Percentiles rank a stretch among this genome's conserved stretches.
phyloP scores from a whole-genome alignment of 2,329 filamentous ascomycete species.

The Kalmusia sp. region DNA sequence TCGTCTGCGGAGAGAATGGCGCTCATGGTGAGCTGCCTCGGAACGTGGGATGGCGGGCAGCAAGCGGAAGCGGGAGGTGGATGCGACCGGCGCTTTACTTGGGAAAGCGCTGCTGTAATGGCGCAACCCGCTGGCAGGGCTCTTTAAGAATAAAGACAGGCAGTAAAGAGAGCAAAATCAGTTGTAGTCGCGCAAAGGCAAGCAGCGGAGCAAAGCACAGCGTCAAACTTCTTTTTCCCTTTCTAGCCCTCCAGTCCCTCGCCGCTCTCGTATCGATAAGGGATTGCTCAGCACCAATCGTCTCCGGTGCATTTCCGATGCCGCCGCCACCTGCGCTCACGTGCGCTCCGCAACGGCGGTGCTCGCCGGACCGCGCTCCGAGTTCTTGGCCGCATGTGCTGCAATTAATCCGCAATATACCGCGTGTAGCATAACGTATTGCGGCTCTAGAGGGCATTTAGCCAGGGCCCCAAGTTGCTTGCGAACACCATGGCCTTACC shows the following conservation, averaged over 20 bases:
- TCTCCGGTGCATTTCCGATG: constrained; percentile 29
- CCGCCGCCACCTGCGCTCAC: constrained; percentile 25
- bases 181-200: constrained; percentile 21
- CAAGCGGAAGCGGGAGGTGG: constrained; percentile 5
- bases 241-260: constrained; percentile 10
- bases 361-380: constrained; percentile 8
- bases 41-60: constrained; percentile 20
- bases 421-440: constrained; percentile 21
- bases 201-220: constrained; percentile 11
- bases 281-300: constrained; percentile 11
- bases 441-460: constrained; percentile 40
- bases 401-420: constrained; percentile 26
- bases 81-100: constrained; percentile 16
- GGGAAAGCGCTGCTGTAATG: neutral
- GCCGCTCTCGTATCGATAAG: constrained; percentile 41
- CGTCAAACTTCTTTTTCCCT: constrained; percentile 15
- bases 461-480: constrained; percentile 22
- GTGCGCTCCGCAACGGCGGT: constrained; percentile 15
- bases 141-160: constrained; percentile 4
- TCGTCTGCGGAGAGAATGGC: constrained; percentile 97
- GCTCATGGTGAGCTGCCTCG: constrained; percentile 69
- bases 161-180: constrained; percentile 20
- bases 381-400: constrained; percentile 7
- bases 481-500: constrained; percentile 31
- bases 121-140: neutral